These are phyloP conservation scores for Tolypocladium nubicola DNA, from an alignment of 2,329 filamentous ascomycete genomes.

Conservation along the genomic window DNA sequence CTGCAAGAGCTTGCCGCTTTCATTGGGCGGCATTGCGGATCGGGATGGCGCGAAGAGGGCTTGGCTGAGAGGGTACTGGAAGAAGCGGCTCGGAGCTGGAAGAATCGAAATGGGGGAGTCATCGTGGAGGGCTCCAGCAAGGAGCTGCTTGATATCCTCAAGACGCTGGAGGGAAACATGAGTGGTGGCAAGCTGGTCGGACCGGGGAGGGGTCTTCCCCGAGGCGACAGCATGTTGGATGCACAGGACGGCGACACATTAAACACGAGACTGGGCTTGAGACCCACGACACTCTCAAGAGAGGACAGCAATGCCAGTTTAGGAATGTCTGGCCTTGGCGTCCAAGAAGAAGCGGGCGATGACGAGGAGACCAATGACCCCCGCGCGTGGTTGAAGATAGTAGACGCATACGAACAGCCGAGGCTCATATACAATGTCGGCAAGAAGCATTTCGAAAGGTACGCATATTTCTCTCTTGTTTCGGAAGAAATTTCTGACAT, in stretches of 20 bases:
- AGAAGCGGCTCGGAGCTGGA: slow-evolving; percentile 86
- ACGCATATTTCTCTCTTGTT: slow-evolving; percentile 5
- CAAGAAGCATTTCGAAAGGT: slow-evolving; percentile 89
- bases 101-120: slow-evolving; percentile 75
- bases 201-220: slow-evolving; percentile 36
- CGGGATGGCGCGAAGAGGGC: slow-evolving; percentile 92
- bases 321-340: slow-evolving; percentile 41
- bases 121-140: slow-evolving; percentile 78
- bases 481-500: background rate
- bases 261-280: slow-evolving; percentile 45
- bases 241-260: slow-evolving; percentile 39
- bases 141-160: slow-evolving; percentile 72
- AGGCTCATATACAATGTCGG: slow-evolving; percentile 62
- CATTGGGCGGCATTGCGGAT: slow-evolving; percentile 86
- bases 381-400: slow-evolving; percentile 72
- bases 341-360: slow-evolving; percentile 44
- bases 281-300: slow-evolving; percentile 32
- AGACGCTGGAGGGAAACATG: slow-evolving; percentile 79
- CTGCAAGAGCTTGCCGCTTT: slow-evolving; percentile 78
- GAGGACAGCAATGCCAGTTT: slow-evolving; percentile 60
- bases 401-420: slow-evolving; percentile 80
- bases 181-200: slow-evolving; percentile 62
- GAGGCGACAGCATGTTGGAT: slow-evolving; percentile 54
- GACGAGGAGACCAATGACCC: slow-evolving; percentile 56
- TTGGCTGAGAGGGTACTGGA: slow-evolving; percentile 87